Percentiles rank a stretch among this genome's conserved stretches.
phyloP scores from a whole-genome alignment of 768 basidiomycete species.

The Naganishia vaughanmartiniae region DNA sequence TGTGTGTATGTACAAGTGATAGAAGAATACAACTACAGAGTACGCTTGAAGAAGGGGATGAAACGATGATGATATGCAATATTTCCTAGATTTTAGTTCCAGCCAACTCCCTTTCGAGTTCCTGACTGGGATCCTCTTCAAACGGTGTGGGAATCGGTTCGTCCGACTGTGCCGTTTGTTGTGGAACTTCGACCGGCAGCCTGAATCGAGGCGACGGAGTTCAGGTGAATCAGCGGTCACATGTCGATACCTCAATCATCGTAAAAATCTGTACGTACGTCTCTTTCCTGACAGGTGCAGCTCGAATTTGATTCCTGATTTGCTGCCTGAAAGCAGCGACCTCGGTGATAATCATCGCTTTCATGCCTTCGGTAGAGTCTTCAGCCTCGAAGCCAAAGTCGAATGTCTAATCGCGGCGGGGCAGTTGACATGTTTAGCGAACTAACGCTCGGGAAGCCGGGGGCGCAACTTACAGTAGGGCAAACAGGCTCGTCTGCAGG shows the following conservation, averaged over 20 bases:
- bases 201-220: background rate
- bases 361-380: slow-evolving; percentile 96
- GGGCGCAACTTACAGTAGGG: slow-evolving; percentile 59
- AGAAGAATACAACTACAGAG: background rate
- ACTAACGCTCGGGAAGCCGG: too few species aligned
- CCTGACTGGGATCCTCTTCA: slow-evolving; percentile 49
- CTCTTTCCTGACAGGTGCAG: slow-evolving; percentile 38
- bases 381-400: slow-evolving; percentile 96
- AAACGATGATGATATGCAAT: background rate
- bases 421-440: slow-evolving; percentile 37
- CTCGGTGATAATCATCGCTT: slow-evolving; percentile 87
- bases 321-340: slow-evolving; percentile 70
- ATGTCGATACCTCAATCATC: background rate
- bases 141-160: slow-evolving; percentile 34
- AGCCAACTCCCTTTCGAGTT: slow-evolving; percentile 46
- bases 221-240: background rate
- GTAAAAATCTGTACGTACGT: slow-evolving; percentile 31
- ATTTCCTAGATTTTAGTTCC: slow-evolving; percentile 19
- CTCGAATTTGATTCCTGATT: slow-evolving; percentile 58
- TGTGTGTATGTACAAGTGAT: slow-evolving; percentile 2
- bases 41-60: background rate
- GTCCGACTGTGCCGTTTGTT: slow-evolving; percentile 38
- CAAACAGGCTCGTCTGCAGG: slow-evolving; percentile 89
- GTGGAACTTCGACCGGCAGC: slow-evolving; percentile 46
- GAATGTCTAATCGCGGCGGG: slow-evolving; percentile 60